phyloP scores from a whole-genome alignment of 208 protist genomes.

The Naegleria gruberi region DNA sequence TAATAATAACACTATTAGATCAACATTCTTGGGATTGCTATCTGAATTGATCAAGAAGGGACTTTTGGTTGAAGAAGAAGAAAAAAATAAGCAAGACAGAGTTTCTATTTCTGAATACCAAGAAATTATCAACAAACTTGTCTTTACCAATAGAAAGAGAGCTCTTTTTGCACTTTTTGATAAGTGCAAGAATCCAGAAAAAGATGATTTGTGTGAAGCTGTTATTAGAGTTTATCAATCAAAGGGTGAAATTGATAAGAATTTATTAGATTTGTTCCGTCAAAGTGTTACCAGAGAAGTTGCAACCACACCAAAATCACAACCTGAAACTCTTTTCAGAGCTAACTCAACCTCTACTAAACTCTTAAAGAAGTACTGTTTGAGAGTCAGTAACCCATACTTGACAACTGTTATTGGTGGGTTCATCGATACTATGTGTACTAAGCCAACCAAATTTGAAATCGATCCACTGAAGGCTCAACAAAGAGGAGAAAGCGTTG shows the following conservation, averaged over 20 bases:
- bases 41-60: not conserved
- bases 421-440: conserved; percentile 32
- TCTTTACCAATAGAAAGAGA: not conserved
- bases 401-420: conserved; percentile 27
- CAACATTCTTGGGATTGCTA: not conserved
- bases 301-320: not conserved
- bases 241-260: not conserved
- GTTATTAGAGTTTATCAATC: not conserved
- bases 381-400: conserved; percentile 32
- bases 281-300: not conserved
- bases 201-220: conserved; percentile 6
- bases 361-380: conserved; percentile 43
- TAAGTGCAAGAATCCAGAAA: not conserved
- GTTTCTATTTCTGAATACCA: not conserved
- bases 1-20: not conserved
- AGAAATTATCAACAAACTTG: not conserved
- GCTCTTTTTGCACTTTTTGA: not conserved
- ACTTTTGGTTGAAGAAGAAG: not conserved
- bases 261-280: not conserved
- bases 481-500: not conserved
- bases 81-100: not conserved
- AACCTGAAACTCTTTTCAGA: conserved; percentile 39
- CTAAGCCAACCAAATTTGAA: conserved; percentile 24
- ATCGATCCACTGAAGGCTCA: conserved; percentile 31
- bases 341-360: conserved; percentile 42